These are phyloP conservation scores for Cladophialophora immunda DNA, from an alignment of 2,329 filamentous ascomycete genomes.

Conservation along the genomic window DNA sequence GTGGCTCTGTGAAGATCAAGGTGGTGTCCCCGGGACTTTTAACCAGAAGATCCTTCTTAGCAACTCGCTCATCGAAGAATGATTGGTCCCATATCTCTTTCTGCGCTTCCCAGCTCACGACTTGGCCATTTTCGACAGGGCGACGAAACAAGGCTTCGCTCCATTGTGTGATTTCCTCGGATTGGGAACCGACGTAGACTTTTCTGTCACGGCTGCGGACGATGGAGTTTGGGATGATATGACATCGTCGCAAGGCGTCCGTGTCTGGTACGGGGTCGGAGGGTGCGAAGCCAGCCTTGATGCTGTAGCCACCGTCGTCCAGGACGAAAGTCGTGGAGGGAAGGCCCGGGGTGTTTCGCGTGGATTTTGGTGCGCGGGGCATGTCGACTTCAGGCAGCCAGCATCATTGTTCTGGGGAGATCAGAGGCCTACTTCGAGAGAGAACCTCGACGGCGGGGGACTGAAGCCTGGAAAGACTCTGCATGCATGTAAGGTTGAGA, in stretches of 20 bases:
- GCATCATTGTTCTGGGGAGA: background rate
- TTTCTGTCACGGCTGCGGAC: slow-evolving; percentile 81
- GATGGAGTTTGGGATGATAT: slow-evolving; percentile 85
- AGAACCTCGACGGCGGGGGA: background rate
- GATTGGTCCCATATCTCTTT: slow-evolving; percentile 95
- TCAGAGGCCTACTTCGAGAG: background rate
- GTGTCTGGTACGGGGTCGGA: slow-evolving; percentile 51
- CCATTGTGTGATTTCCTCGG: slow-evolving; percentile 83
- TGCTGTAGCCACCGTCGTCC: slow-evolving; percentile 89
- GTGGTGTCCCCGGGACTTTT: slow-evolving; percentile 80
- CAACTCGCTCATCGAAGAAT: slow-evolving; percentile 76
- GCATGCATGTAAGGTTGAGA: background rate
- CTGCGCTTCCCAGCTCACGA: slow-evolving; percentile 96
- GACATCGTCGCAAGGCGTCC: slow-evolving; percentile 60
- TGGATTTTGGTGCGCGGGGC: slow-evolving; percentile 58
- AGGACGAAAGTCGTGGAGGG: slow-evolving; percentile 79
- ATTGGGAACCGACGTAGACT: slow-evolving; percentile 80
- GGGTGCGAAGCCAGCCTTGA: slow-evolving; percentile 85
- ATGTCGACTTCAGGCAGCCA: slow-evolving; percentile 10
- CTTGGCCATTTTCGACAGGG: slow-evolving; percentile 91
- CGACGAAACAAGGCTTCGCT: slow-evolving; percentile 86
- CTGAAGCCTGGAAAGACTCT: background rate
- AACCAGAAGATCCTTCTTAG: slow-evolving; percentile 57
- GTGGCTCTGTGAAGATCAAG: slow-evolving; percentile 83
- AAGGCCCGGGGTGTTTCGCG: slow-evolving; percentile 57